Conservation (phyloP, 768 basidiomycete genomes). For the Rhizopogon salebrosus region DNA sequence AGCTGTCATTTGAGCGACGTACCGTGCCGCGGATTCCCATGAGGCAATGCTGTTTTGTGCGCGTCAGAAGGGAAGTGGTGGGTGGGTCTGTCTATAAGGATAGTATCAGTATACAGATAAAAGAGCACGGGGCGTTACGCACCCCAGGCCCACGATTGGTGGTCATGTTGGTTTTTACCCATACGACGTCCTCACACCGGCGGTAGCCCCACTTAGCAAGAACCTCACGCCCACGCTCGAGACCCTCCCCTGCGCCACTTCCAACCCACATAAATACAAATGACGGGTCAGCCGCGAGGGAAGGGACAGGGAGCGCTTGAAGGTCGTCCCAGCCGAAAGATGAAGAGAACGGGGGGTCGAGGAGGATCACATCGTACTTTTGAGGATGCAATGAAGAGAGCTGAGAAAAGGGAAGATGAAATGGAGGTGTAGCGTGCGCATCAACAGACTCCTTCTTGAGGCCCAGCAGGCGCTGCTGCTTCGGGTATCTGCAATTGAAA, state of each 20-base stretch:
- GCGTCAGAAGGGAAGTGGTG: constrained; percentile 78
- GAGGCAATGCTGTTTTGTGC: constrained; percentile 93
- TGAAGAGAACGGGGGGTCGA: constrained; percentile 87
- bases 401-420: constrained; percentile 60
- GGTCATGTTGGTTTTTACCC: constrained; percentile 87
- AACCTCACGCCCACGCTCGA: constrained; percentile 88
- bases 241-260: constrained; percentile 80
- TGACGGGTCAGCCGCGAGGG: constrained; percentile 83
- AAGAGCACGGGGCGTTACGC: constrained; percentile 20
- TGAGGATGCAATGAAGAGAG: constrained; percentile 51
- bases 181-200: constrained; percentile 96
- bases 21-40: constrained; percentile 98
- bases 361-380: constrained; percentile 88
- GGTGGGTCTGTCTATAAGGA: constrained; percentile 69
- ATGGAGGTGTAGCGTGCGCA: constrained; percentile 63
- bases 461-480: constrained; percentile 77
- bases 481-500: constrained; percentile 75
- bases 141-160: constrained; percentile 74
- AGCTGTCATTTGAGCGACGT: constrained; percentile 86
- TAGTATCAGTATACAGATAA: background rate
- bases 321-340: constrained; percentile 84
- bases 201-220: constrained; percentile 93
- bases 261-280: constrained; percentile 98
- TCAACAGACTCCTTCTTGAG: constrained; percentile 80
- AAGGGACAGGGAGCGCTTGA: constrained; percentile 74